These are phyloP conservation scores for Phialophora macrospora DNA, from an alignment of 2,329 filamentous ascomycete species.

Conservation along the genomic window DNA sequence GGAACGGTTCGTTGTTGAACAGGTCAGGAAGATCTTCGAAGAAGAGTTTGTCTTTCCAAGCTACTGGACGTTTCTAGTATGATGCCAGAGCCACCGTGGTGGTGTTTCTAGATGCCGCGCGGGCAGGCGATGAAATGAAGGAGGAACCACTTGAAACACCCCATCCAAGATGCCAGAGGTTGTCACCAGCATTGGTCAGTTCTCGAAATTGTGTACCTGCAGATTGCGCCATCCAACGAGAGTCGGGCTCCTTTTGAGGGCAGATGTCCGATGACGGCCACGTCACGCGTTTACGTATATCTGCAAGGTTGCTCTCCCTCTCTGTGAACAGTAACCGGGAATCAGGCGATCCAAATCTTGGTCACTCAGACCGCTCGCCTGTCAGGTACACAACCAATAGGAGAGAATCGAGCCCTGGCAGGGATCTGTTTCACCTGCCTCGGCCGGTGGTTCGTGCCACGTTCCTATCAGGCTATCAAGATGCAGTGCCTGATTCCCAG, in stretches of 20 bases:
- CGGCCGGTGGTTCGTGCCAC: slow-evolving; percentile 32
- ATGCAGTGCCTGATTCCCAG: background rate
- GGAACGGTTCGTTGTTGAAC: slow-evolving; percentile 94
- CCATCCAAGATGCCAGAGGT: too few species aligned
- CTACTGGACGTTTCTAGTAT: slow-evolving; percentile 97
- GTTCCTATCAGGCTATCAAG: slow-evolving; percentile 11
- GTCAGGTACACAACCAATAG: slow-evolving; percentile 30
- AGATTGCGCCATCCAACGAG: slow-evolving; percentile 3
- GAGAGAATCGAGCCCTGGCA: slow-evolving; percentile 6
- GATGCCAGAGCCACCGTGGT: slow-evolving; percentile 7
- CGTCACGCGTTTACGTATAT: slow-evolving; percentile 24
- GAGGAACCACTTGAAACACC: background rate
- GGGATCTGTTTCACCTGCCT: slow-evolving; percentile 17
- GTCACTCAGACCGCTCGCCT: slow-evolving; percentile 10
- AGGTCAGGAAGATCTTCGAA: slow-evolving; percentile 95
- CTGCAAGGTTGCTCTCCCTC: background rate
- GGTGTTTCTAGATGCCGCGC: background rate
- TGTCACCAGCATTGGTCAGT: slow-evolving; percentile 2
- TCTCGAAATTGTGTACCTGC: slow-evolving; percentile 8
- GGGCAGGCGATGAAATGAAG: background rate
- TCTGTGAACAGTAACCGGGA: slow-evolving; percentile 6
- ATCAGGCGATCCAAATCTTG: slow-evolving; percentile 27
- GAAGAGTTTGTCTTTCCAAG: slow-evolving; percentile 98
- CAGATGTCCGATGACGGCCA: slow-evolving; percentile 22
- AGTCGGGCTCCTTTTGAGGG: background rate